Evolutionary conservation across 2,329 filamentous ascomycete genomes (phyloP).

Genomic region (Fusarium sp.): DNA sequence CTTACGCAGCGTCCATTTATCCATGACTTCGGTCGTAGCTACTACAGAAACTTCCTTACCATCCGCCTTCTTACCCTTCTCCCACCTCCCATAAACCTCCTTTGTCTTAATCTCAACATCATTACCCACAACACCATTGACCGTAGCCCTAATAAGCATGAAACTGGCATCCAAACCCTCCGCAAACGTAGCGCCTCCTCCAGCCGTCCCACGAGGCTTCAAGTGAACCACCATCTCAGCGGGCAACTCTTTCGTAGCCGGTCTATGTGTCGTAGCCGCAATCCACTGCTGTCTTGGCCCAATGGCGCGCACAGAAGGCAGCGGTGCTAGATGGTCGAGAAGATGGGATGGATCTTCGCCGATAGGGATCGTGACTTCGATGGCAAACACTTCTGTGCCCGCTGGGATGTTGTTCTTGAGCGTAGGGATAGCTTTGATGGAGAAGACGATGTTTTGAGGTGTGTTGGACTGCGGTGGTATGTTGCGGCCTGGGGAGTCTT

Average conservation of each 20-base stretch:
- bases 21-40: not conserved
- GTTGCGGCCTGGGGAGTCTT: not conserved
- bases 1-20: not conserved
- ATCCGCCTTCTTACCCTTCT: not conserved
- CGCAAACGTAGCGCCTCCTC: not conserved
- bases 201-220: not conserved
- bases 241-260: not conserved
- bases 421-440: not conserved
- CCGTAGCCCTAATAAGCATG: not conserved
- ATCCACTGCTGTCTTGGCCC: not conserved
- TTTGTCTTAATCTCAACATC: not conserved
- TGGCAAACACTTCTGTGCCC: not conserved
- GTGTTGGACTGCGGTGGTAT: not conserved
- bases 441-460: not conserved
- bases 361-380: not conserved
- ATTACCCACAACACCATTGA: not conserved
- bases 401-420: not conserved
- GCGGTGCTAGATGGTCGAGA: accelerated
- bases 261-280: not conserved
- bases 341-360: not conserved
- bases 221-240: not conserved
- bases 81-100: not conserved
- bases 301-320: not conserved
- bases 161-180: not conserved
- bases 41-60: not conserved